phyloP scores from a whole-genome alignment of 1,284 basidiomycete species.

The Puccinia brachypodii region DNA sequence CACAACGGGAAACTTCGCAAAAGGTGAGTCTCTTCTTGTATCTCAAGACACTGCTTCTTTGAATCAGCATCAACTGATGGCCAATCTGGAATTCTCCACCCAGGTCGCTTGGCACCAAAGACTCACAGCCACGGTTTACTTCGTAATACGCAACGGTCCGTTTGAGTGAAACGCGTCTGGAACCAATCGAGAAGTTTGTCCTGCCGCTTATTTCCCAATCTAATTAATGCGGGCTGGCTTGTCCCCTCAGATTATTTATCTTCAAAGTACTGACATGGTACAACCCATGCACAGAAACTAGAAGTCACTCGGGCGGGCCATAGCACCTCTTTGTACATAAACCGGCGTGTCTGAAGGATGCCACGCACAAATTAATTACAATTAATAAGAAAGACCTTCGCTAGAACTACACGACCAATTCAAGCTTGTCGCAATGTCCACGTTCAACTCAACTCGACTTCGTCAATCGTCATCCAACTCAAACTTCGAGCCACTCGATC shows the following conservation, averaged over 20 bases:
- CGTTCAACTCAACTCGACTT: not conserved
- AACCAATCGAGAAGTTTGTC: not conserved
- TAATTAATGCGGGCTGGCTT: no score
- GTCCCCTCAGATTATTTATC: no score
- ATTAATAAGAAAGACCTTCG: no score
- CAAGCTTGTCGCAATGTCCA: not conserved
- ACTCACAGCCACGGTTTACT: not conserved
- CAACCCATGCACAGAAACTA: no score
- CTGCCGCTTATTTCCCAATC: no score
- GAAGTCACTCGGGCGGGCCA: not conserved
- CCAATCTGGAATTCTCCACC: not conserved
- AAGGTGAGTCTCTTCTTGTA: no score
- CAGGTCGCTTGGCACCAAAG: not conserved
- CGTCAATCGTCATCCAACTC: constrained; percentile 26
- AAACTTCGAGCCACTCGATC: constrained; percentile 9
- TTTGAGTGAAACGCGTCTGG: not conserved
- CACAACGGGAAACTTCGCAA: no score
- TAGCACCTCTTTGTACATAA: not conserved
- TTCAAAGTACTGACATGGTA: no score
- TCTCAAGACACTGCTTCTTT: no score
- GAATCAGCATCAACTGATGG: not conserved
- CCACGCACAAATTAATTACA: not conserved
- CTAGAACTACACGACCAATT: not conserved
- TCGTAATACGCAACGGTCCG: not conserved
- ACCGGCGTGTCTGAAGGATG: not conserved